Evolutionary conservation across 805 yeast species (phyloP).

Genomic region (Candida xyloterini): DNA sequence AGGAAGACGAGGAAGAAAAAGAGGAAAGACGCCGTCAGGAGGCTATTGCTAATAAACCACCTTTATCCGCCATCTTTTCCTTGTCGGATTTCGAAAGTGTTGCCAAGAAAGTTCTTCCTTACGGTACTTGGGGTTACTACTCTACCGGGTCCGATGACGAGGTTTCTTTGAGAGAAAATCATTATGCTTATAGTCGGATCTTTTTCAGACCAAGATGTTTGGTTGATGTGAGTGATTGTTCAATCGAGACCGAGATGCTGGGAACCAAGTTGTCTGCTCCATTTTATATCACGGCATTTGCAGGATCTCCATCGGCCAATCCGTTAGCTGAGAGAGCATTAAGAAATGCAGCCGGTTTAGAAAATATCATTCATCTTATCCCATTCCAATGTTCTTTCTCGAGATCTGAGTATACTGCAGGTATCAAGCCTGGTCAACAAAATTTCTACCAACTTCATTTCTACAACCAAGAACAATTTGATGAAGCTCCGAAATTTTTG

Average conservation of each 20-base stretch:
- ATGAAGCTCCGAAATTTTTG: slow-evolving; percentile 37
- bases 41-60: slow-evolving; percentile 55
- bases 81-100: slow-evolving; percentile 82
- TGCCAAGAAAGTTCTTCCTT: slow-evolving; percentile 71
- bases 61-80: slow-evolving; percentile 64
- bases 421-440: slow-evolving; percentile 56
- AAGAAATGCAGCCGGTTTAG: slow-evolving; percentile 67
- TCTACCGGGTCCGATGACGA: slow-evolving; percentile 92
- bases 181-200: slow-evolving; percentile 77
- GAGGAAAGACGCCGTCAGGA: slow-evolving; percentile 40
- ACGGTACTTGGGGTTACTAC: slow-evolving; percentile 84
- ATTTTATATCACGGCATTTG: slow-evolving; percentile 86
- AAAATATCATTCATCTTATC: slow-evolving; percentile 76
- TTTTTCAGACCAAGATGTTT: slow-evolving; percentile 81
- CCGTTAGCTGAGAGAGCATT: slow-evolving; percentile 83
- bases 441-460: slow-evolving; percentile 88
- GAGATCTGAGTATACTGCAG: slow-evolving; percentile 70
- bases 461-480: slow-evolving; percentile 56
- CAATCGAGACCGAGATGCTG: slow-evolving; percentile 62
- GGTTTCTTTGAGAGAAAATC: slow-evolving; percentile 82
- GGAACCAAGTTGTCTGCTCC: slow-evolving; percentile 69
- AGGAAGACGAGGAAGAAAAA: slow-evolving; percentile 25
- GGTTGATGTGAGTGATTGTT: slow-evolving; percentile 68
- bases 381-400: slow-evolving; percentile 85
- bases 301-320: slow-evolving; percentile 83